Base-by-base conservation (phyloP, 371 early-diverging fungal genomes). In the Basidiobolus meristosporus region DNA sequence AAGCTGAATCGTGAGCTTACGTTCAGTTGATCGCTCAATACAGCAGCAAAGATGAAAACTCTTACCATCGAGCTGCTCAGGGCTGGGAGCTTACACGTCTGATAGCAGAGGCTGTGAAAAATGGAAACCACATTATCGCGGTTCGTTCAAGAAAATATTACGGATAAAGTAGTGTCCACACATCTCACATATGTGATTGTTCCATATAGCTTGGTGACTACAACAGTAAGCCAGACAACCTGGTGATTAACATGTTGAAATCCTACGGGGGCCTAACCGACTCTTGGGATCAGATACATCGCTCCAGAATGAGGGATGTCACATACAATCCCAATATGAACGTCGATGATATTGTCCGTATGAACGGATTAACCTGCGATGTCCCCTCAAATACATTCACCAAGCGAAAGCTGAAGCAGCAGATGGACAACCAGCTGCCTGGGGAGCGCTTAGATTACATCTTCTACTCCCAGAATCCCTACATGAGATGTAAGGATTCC, bases 371-470 rank as follows among this genome's bases (percentile, higher is more conserved):
- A 28, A 70, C 74, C 7, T 69, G 70, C 43, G 60, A 70, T 38
- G 66, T 70, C 1, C 68, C 75, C 0, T 7, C 59, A 2, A 66
- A 75, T 29, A 48, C 57, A 12, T 72, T 71, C 69, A 50, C 65
- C 1, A 54, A 54, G 23, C 36, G 51, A 11, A 37, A 57, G 36
- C 44, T 36, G 12, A 45, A 60, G 48, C 36, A 38, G 26, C 3
- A 26, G 9, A 26, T 26, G 26, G 26, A 26, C 26, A 26, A 26
- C 9, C 26, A 26, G 9, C 9, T 26, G 9, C 26, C 53, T 5
- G 75, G 75, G 1, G 63, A 69, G 20, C 56, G 75, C 1, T 40
- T 74, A 5, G 75, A 74, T 36, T 74, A 68, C 26, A 60, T 75
- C 7, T 65, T 69, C 45, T 72, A 63, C 40, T 48, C 54, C 5